These are phyloP conservation scores for Gracilaria domingensis DNA, from an alignment of 23 red algal species.

Conservation along the genomic window DNA sequence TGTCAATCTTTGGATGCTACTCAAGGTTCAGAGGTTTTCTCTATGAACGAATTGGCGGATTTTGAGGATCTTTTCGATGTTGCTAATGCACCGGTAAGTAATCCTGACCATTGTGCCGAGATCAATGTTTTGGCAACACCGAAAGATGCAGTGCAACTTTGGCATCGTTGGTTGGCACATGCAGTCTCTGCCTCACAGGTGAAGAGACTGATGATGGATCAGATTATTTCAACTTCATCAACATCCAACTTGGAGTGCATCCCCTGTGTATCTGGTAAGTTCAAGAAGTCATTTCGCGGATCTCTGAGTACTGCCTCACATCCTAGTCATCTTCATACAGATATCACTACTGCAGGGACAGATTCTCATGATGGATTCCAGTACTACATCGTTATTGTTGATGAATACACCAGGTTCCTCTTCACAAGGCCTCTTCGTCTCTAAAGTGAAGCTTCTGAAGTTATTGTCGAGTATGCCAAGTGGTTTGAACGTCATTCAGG, in stretches of 20 bases:
- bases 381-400: not conserved
- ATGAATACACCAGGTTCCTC: not conserved
- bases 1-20: too few species aligned
- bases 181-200: too few species aligned
- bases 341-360: not conserved
- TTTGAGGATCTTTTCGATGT: too few species aligned
- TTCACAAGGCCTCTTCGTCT: not conserved
- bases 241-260: not conserved
- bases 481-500: slow-evolving; percentile 10
- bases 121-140: too few species aligned
- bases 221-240: too few species aligned
- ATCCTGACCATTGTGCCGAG: too few species aligned
- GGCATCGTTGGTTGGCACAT: too few species aligned
- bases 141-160: too few species aligned
- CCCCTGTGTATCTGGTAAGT: not conserved
- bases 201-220: too few species aligned
- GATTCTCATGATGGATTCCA: not conserved
- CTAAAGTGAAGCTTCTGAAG: not conserved
- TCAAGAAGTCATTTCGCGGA: not conserved
- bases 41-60: too few species aligned
- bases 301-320: not conserved
- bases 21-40: too few species aligned
- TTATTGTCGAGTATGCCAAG: not conserved
- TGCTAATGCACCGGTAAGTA: too few species aligned
- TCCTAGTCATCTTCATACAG: not conserved